Percentiles rank a stretch among this genome's conserved stretches.
phyloP scores from a whole-genome alignment of 2,329 filamentous ascomycete genomes.

The Aspergillus pseudoglaucus region DNA sequence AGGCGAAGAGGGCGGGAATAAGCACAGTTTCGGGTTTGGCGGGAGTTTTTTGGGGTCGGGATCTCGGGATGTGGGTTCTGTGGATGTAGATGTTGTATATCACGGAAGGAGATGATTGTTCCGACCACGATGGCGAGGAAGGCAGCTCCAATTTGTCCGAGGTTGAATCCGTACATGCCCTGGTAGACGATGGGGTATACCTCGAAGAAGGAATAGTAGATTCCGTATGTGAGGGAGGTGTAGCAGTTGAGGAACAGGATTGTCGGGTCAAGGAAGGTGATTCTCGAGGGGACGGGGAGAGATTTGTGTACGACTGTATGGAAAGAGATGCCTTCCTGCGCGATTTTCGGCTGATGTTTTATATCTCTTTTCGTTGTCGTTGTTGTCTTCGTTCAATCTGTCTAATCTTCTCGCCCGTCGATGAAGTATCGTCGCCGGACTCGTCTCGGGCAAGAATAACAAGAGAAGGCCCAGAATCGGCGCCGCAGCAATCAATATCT shows the following conservation, averaged over 20 bases:
- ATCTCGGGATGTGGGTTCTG: conserved; percentile 48
- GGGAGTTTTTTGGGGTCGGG: conserved; percentile 31
- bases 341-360: not conserved
- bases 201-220: conserved; percentile 54
- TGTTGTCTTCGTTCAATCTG: not conserved
- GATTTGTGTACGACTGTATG: conserved; percentile 37
- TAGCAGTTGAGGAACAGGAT: conserved; percentile 58
- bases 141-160: conserved; percentile 52
- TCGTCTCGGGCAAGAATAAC: conserved; percentile 58
- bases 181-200: conserved; percentile 60
- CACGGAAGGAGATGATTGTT: conserved; percentile 45
- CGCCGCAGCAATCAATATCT: conserved; percentile 19
- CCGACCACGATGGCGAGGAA: conserved; percentile 55
- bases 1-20: conserved; percentile 46
- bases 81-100: conserved; percentile 48
- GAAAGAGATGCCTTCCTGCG: not conserved
- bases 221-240: conserved; percentile 50
- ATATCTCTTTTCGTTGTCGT: not conserved
- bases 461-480: conserved; percentile 56
- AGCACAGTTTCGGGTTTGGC: not conserved
- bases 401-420: conserved; percentile 57
- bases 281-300: conserved; percentile 55
- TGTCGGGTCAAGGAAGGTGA: conserved; percentile 56
- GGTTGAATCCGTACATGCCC: conserved; percentile 52
- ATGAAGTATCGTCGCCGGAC: conserved; percentile 52